Conservation (phyloP, 2,329 filamentous ascomycete species). For the Fusarium nodosum region DNA sequence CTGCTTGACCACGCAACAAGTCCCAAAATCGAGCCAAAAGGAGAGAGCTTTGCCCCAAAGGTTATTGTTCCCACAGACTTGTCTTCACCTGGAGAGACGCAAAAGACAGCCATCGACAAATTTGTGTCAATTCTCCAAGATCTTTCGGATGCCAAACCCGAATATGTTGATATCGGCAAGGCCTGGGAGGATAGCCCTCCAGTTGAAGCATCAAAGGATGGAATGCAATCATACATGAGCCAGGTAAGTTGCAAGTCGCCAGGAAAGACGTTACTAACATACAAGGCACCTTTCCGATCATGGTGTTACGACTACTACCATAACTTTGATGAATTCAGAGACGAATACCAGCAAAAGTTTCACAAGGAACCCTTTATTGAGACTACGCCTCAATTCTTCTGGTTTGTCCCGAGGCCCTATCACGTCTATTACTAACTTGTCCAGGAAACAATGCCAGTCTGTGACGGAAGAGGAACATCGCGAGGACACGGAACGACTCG, state of each 20-base stretch:
- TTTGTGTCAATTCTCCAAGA: constrained; percentile 50
- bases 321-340: constrained; percentile 49
- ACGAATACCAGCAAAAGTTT: constrained; percentile 46
- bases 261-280: constrained; percentile 19
- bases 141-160: constrained; percentile 7
- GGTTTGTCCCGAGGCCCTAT: constrained; percentile 42
- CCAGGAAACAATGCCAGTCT: constrained; percentile 41
- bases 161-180: constrained; percentile 37
- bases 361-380: constrained; percentile 50
- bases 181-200: constrained; percentile 41
- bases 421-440: constrained; percentile 5
- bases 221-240: constrained; percentile 49
- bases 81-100: constrained; percentile 3
- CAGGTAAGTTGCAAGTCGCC: constrained; percentile 41
- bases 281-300: constrained; percentile 50
- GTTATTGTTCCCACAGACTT: constrained; percentile 51
- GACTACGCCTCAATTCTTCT: constrained; percentile 48
- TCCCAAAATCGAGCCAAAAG: background rate
- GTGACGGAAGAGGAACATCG: constrained; percentile 15
- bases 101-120: constrained; percentile 25
- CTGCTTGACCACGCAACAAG: constrained; percentile 42
- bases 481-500: constrained; percentile 43
- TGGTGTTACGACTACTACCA: constrained; percentile 55
- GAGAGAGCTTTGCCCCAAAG: constrained; percentile 20
- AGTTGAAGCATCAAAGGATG: background rate